A percentile compares a stretch with the other conserved stretches of the same genome.
Evolutionary conservation across 176 grass and related monocot species (phyloP).

Genomic region (Eremochloa ophiuroides): DNA sequence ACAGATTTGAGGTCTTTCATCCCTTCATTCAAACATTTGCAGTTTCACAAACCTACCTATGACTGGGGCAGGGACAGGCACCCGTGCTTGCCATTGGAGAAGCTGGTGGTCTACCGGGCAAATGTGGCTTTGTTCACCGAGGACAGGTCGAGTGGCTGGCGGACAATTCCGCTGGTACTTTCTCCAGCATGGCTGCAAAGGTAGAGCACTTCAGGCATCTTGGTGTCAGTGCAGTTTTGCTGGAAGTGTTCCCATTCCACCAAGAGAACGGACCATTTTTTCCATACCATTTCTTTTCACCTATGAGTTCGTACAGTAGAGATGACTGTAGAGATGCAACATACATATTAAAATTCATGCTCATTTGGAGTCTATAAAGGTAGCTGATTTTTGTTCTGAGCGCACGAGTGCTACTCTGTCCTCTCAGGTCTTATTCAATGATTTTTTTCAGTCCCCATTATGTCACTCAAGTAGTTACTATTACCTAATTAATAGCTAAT

Average conservation of each 20-base stretch:
- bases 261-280: constrained; percentile 71
- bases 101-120: constrained; percentile 78
- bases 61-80: constrained; percentile 53
- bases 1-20: constrained; percentile 88
- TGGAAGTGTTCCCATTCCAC: constrained; percentile 81
- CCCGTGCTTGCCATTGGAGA: constrained; percentile 66
- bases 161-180: constrained; percentile 40
- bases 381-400: no score
- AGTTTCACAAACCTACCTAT: constrained; percentile 33
- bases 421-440: no score
- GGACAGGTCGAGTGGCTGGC: constrained; percentile 43
- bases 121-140: constrained; percentile 68
- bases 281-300: constrained; percentile 87
- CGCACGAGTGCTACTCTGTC: no score
- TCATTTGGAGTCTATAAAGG: no score
- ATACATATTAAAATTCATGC: no score
- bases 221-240: constrained; percentile 75
- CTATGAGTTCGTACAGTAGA: constrained; percentile 38
- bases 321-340: no score
- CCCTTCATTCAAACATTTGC: not conserved
- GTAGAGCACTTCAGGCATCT: constrained; percentile 62
- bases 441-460: no score
- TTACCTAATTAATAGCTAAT: no score
- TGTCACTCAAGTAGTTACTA: no score
- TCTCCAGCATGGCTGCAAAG: constrained; percentile 55